A percentile compares a stretch with the other conserved stretches of the same genome.
Evolutionary conservation across 345 rosid genomes (phyloP).

Genomic region (Gossypium rotundifolium): DNA sequence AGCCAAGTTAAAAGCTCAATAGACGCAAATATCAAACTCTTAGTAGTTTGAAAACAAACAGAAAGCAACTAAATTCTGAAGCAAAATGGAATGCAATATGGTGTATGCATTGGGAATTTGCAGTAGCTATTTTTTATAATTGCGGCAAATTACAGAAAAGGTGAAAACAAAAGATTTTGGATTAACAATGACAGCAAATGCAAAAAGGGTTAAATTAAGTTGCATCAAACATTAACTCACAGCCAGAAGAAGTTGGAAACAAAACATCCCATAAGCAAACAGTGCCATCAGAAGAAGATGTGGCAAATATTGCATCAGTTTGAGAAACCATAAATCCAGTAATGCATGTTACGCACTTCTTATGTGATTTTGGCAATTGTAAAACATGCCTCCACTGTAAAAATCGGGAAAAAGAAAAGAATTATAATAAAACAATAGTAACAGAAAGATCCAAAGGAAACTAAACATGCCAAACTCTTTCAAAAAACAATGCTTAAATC

Average conservation of each 20-base stretch:
- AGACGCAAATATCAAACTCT: not conserved
- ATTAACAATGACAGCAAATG: not conserved
- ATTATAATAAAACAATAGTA: not conserved
- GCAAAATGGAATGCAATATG: not conserved
- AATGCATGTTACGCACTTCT: conserved; percentile 85
- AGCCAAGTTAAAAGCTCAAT: not conserved
- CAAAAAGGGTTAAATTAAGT: not conserved
- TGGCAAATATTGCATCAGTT: conserved; percentile 57
- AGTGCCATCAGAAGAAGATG: conserved; percentile 78
- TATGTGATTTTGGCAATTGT: conserved; percentile 67
- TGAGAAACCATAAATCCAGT: conserved; percentile 61
- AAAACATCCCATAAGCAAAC: conserved; percentile 61
- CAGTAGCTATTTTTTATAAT: not conserved
- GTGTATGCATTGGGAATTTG: not conserved
- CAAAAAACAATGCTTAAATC: not conserved
- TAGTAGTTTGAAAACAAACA: conserved; percentile 1
- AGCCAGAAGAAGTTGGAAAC: conserved; percentile 40
- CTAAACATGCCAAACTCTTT: not conserved
- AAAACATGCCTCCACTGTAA: conserved; percentile 69
- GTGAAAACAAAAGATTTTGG: conserved; percentile 3
- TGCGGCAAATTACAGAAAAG: not conserved
- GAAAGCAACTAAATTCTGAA: not conserved
- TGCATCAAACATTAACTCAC: conserved; percentile 28
- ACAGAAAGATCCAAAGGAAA: not conserved
- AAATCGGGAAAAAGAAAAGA: conserved; percentile 2